Percentiles rank a stretch among this genome's conserved stretches.
Conservation (phyloP, 2,329 filamentous ascomycete species). For the Lojkania enalia region DNA sequence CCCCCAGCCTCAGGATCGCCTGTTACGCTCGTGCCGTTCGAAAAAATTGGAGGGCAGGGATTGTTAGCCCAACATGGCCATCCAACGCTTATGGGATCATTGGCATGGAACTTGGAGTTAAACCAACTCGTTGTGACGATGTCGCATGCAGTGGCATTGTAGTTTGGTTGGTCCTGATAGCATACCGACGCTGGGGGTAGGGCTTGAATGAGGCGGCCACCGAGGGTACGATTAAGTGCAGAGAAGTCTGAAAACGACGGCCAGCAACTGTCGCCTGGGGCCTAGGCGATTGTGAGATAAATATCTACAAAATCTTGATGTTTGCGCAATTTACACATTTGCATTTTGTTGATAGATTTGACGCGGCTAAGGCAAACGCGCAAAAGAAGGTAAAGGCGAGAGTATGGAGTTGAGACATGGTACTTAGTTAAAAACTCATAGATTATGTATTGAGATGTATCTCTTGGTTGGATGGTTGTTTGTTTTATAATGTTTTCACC, state of each 20-base stretch:
- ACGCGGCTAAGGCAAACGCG: no score
- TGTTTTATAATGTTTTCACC: no score
- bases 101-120: constrained; percentile 10
- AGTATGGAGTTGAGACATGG: no score
- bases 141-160: constrained; percentile 4
- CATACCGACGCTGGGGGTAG: constrained; percentile 58
- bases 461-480: no score
- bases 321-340: no score
- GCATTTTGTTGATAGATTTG: no score
- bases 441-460: no score
- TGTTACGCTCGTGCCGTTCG: constrained; percentile 12
- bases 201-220: constrained; percentile 56
- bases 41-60: constrained; percentile 15
- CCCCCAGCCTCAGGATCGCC: constrained; percentile 5
- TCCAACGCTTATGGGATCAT: constrained; percentile 12
- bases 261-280: constrained; percentile 60
- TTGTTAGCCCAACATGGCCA: constrained; percentile 12
- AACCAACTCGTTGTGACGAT: constrained; percentile 4
- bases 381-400: no score
- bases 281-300: no score
- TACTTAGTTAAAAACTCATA: no score
- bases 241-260: constrained; percentile 54
- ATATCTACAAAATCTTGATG: no score
- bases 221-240: constrained; percentile 56
- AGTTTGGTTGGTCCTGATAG: constrained; percentile 41